phyloP scores from a whole-genome alignment of 2,329 filamentous ascomycete species.

The Verticillium longisporum region DNA sequence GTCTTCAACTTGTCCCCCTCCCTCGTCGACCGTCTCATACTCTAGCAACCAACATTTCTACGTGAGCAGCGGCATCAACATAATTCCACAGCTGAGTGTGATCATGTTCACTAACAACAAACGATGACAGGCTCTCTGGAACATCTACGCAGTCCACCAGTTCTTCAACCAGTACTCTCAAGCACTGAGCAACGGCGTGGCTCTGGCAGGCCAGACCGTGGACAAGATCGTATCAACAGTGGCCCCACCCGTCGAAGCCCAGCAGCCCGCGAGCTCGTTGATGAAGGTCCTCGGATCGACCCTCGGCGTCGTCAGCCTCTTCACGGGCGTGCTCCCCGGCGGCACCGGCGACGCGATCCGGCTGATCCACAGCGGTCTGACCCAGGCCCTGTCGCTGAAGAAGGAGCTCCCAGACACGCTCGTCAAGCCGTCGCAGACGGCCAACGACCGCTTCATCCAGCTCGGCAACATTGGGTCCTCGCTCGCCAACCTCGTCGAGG shows the following conservation, averaged over 20 bases:
- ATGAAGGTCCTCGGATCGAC: constrained; percentile 12
- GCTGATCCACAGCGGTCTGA: constrained; percentile 11
- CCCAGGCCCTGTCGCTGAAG: constrained; percentile 6
- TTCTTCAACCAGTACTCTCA: constrained; percentile 21
- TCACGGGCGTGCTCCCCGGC: constrained; percentile 14
- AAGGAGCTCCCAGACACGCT: constrained; percentile 10
- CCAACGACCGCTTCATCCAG: constrained; percentile 17
- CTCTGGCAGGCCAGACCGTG: constrained; percentile 16
- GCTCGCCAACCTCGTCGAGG: constrained; percentile 16
- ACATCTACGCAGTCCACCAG: constrained; percentile 19
- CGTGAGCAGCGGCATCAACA: constrained; percentile 1
- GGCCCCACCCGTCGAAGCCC: constrained; percentile 14
- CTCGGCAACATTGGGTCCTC: constrained; percentile 16
- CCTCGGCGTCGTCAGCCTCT: constrained; percentile 12
- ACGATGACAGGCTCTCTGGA: constrained; percentile 15
- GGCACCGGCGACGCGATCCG: constrained; percentile 10
- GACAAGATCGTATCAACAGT: constrained; percentile 17
- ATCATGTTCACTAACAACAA: background rate
- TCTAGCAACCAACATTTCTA: constrained; percentile 18
- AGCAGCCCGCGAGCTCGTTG: constrained; percentile 7
- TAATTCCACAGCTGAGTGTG: too few species aligned
- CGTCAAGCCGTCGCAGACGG: constrained; percentile 9
- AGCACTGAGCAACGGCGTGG: constrained; percentile 16
- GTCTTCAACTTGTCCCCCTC: constrained; percentile 15
- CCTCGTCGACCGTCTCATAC: constrained; percentile 12